Percentiles rank a stretch among this genome's conserved stretches.
Evolutionary conservation across 139 green algal species (phyloP).

Genomic region (Picocystis salinarum): DNA sequence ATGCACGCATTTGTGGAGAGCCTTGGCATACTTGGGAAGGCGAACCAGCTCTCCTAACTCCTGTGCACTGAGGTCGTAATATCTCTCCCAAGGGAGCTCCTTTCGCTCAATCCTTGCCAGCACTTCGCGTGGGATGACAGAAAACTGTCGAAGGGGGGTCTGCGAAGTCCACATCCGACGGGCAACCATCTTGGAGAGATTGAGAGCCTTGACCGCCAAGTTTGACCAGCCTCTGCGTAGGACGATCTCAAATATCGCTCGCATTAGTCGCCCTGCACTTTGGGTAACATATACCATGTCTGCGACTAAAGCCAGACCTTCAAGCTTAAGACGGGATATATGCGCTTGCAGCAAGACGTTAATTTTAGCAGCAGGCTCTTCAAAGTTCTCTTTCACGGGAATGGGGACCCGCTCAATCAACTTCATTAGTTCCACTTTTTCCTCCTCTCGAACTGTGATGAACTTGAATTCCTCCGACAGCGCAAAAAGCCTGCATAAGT

Average conservation of each 20-base stretch:
- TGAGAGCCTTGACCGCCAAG: constrained; percentile 47
- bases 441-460: constrained; percentile 83
- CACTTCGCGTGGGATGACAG: constrained; percentile 40
- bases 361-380: constrained; percentile 93
- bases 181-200: constrained; percentile 82
- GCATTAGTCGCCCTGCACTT: constrained; percentile 72
- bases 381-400: constrained; percentile 88
- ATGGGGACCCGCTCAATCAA: constrained; percentile 94
- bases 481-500: constrained; percentile 85
- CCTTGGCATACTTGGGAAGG: constrained; percentile 87
- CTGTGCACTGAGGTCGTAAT: constrained; percentile 72
- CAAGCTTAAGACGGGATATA: constrained; percentile 82
- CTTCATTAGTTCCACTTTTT: constrained; percentile 97
- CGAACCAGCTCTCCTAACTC: constrained; percentile 89
- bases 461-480: constrained; percentile 75
- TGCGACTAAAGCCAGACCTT: constrained; percentile 68
- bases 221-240: constrained; percentile 75
- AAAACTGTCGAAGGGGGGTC: constrained; percentile 76
- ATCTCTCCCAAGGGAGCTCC: constrained; percentile 90
- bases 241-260: constrained; percentile 92
- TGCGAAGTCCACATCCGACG: constrained; percentile 80
- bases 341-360: constrained; percentile 93
- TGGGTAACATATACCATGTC: constrained; percentile 98
- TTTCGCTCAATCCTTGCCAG: constrained; percentile 67
- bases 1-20: constrained; percentile 81